Conservation (phyloP, 2,329 filamentous ascomycete genomes). For the Calonectria fujianensis region DNA sequence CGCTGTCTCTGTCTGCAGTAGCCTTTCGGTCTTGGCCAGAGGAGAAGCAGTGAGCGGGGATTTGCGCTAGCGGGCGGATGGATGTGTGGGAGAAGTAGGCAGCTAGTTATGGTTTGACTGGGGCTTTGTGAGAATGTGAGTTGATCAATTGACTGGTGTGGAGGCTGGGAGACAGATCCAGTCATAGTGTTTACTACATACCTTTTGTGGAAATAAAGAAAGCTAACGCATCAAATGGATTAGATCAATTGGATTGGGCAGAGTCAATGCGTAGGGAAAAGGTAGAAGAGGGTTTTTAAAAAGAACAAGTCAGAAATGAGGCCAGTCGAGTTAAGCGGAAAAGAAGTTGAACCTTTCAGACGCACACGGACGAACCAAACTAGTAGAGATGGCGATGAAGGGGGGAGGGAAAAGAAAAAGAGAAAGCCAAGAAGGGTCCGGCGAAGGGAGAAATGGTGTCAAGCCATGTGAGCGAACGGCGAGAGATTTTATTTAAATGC, state of each 20-base stretch:
- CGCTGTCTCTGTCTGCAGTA: not conserved
- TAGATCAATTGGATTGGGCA: constrained; percentile 2
- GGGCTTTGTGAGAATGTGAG: constrained; percentile 26
- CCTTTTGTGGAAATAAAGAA: constrained; percentile 1
- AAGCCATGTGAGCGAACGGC: constrained; percentile 10
- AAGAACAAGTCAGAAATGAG: not conserved
- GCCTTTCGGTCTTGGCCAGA: constrained; percentile 22
- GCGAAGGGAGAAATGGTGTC: constrained; percentile 30
- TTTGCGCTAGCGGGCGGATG: constrained; percentile 30
- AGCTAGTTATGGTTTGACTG: constrained; percentile 17
- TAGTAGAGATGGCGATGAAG: constrained; percentile 5
- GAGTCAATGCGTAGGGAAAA: constrained; percentile 4
- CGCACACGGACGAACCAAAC: constrained; percentile 14
- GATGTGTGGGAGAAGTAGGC: constrained; percentile 7
- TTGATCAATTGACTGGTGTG: constrained; percentile 24
- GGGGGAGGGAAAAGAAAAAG: not conserved
- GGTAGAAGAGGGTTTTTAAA: not conserved
- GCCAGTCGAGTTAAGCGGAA: not conserved
- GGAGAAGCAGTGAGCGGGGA: constrained; percentile 19
- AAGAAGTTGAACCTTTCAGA: constrained; percentile 14
- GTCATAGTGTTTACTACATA: constrained; percentile 8
- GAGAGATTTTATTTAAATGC: constrained; percentile 43
- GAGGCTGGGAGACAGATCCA: constrained; percentile 3
- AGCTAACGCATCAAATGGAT: constrained; percentile 2
- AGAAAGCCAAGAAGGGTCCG: constrained; percentile 24